A percentile compares a stretch with the other conserved stretches of the same genome.
Evolutionary conservation across 805 yeast species (phyloP).

Genomic region (Candida sonorensis): DNA sequence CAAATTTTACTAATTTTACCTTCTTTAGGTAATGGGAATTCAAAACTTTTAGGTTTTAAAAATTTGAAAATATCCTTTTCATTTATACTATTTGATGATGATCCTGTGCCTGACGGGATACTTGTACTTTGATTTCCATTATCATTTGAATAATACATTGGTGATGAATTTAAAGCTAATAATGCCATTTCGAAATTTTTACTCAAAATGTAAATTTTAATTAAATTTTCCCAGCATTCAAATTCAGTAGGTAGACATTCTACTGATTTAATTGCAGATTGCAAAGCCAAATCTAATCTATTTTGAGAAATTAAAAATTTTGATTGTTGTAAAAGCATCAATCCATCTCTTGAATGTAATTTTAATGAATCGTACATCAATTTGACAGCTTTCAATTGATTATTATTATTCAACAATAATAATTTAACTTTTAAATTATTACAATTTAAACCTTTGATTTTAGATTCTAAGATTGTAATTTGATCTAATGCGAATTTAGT

Average conservation of each 20-base stretch:
- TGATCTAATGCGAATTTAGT: conserved; percentile 32
- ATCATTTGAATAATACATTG: conserved; percentile 63
- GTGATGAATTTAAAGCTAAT: conserved; percentile 64
- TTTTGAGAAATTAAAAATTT: conserved; percentile 51
- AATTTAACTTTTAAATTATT: conserved; percentile 36
- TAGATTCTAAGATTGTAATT: conserved; percentile 21
- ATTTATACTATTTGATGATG: too few relatives aligned
- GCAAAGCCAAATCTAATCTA: conserved; percentile 48
- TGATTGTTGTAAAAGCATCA: conserved; percentile 56
- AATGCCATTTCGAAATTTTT: conserved; percentile 56
- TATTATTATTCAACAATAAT: conserved; percentile 29
- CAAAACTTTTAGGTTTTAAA: conserved; percentile 36
- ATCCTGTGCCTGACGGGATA: too few relatives aligned
- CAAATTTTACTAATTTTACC: conserved; percentile 47
- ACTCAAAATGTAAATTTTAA: conserved; percentile 50
- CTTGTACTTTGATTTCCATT: too few relatives aligned
- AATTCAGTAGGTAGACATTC: conserved; percentile 71
- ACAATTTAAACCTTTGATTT: conserved; percentile 13
- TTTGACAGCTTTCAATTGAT: conserved; percentile 42
- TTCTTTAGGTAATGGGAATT: conserved; percentile 46
- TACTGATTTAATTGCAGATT: conserved; percentile 54
- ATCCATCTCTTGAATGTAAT: conserved; percentile 46
- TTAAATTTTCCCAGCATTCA: conserved; percentile 61
- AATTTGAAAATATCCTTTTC: conserved; percentile 39
- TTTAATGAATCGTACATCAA: conserved; percentile 34